Evolutionary conservation across 495 filamentous ascomycete species (phyloP).

Genomic region (Lasiosphaeriaceae sp.): DNA sequence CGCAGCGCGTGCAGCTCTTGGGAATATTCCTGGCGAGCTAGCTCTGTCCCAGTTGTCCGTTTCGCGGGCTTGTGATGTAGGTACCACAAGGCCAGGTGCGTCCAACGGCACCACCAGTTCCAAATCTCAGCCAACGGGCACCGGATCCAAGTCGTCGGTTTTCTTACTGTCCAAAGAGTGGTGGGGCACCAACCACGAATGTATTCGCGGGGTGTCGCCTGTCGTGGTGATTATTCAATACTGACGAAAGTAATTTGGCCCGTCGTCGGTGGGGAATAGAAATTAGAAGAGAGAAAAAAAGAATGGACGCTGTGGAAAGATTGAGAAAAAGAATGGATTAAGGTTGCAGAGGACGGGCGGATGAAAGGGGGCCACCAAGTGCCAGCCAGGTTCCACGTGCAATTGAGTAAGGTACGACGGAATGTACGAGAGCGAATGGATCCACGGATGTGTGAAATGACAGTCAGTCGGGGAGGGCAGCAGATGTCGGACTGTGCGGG

Average conservation of each 20-base stretch:
- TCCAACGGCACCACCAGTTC: slow-evolving; percentile 19
- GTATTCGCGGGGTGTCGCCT: no score
- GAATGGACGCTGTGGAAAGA: background rate
- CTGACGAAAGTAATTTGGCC: no score
- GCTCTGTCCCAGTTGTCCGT: slow-evolving; percentile 16
- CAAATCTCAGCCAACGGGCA: slow-evolving; percentile 18
- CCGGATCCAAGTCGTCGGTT: slow-evolving; percentile 21
- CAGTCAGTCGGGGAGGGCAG: background rate
- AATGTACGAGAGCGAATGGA: no score
- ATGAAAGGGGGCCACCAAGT: no score
- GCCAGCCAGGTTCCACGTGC: no score
- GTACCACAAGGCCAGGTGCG: slow-evolving; percentile 19
- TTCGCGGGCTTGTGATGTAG: slow-evolving; percentile 13
- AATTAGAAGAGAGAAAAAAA: slow-evolving; percentile 7
- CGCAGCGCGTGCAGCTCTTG: slow-evolving; percentile 10
- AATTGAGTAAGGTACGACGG: no score
- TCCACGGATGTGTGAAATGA: background rate
- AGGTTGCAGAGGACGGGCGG: no score
- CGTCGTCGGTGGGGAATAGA: slow-evolving; percentile 1
- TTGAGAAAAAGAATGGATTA: no score
- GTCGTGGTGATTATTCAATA: background rate
- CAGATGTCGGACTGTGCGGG: background rate
- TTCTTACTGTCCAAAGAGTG: background rate
- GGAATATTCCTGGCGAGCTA: slow-evolving; percentile 4
- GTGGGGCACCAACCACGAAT: slow-evolving; percentile 1